phyloP scores from a whole-genome alignment of 2,329 filamentous ascomycete genomes.

The Aureobasidium sp. region DNA sequence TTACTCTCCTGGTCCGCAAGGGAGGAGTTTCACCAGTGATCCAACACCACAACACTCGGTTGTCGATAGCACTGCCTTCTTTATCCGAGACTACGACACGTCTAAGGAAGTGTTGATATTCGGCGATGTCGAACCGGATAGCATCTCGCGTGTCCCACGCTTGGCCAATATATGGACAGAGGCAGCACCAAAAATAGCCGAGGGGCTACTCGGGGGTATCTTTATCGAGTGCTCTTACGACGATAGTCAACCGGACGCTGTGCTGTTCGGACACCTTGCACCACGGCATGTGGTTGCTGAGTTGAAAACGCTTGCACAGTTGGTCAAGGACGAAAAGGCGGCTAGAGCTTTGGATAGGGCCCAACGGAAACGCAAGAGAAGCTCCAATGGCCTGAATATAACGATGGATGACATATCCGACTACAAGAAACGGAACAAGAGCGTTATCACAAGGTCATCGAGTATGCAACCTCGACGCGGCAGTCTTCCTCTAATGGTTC shows the following conservation, averaged over 20 bases:
- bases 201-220: slow-evolving; percentile 66
- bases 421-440: slow-evolving; percentile 30
- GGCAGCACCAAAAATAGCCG: slow-evolving; percentile 75
- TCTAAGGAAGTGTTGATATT: slow-evolving; percentile 82
- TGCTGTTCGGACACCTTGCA: slow-evolving; percentile 82
- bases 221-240: slow-evolving; percentile 97
- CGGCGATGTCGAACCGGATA: slow-evolving; percentile 91
- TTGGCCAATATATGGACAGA: slow-evolving; percentile 81
- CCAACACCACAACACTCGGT: slow-evolving; percentile 47
- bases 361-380: slow-evolving; percentile 60
- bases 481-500: slow-evolving; percentile 20
- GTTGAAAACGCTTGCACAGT: slow-evolving; percentile 61
- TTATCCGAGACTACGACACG: slow-evolving; percentile 59
- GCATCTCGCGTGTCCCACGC: slow-evolving; percentile 70
- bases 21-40: slow-evolving; percentile 13
- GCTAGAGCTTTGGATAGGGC: slow-evolving; percentile 32
- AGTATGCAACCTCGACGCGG: slow-evolving; percentile 20
- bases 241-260: slow-evolving; percentile 67
- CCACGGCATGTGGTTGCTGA: slow-evolving; percentile 78
- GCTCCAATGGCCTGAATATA: slow-evolving; percentile 27
- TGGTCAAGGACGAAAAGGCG: slow-evolving; percentile 52
- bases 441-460: slow-evolving; percentile 20
- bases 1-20: neutral
- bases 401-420: slow-evolving; percentile 22
- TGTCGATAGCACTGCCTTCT: slow-evolving; percentile 87